Evolutionary conservation across 371 early-diverging fungal genomes (phyloP), one percentile per base, ranked within the genome.

Genomic region (Rhizomucor miehei): DNA sequence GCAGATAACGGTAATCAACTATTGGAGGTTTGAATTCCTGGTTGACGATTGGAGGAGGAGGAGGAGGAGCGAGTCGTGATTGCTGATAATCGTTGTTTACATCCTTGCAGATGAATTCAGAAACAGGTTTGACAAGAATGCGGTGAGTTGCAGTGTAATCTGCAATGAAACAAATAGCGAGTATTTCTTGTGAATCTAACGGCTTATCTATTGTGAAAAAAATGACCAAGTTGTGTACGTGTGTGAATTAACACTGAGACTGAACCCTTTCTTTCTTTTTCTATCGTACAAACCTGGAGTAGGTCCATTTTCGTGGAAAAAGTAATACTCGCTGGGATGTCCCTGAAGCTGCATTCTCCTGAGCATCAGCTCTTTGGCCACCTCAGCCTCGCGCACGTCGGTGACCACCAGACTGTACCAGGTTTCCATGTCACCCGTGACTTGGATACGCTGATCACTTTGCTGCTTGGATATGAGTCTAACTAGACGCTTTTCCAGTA

Each of bases 401-500:
- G 75, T 68, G 8, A 80, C 74, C 35, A 73, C 76, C 17, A 82
- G 64, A 44, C 77, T 77, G 40, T 79, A 79, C 71, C 80, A 82
- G 10, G 74, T 79, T 35, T 82, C 82, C 24, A 71, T 72, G 57
- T 82, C 82, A 20, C 65, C 53, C 9, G 82, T 82, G 11, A 82
- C 76, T 44, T 82, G 82, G 29, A 82, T 80, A 10, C 75, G 59
- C 47, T 65, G 71, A 43, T 73, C 75, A 44, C 39, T 51, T 21
- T 38, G 48, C 55, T 53, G 41, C 19, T 41, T 41, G 19, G 3
- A 19, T 14, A 12, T 41, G 16, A 19, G 41, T 11, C 41, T 14
- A 19, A 14, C 3, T 3, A 12, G 4, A 11, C 12, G 16, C 3
- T 41, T 41, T 41, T 6, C 19, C 41, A 16, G 14, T 41, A 11